Evolutionary conservation across 2,329 filamentous ascomycete genomes (phyloP).

Genomic region (Phoma sp.): DNA sequence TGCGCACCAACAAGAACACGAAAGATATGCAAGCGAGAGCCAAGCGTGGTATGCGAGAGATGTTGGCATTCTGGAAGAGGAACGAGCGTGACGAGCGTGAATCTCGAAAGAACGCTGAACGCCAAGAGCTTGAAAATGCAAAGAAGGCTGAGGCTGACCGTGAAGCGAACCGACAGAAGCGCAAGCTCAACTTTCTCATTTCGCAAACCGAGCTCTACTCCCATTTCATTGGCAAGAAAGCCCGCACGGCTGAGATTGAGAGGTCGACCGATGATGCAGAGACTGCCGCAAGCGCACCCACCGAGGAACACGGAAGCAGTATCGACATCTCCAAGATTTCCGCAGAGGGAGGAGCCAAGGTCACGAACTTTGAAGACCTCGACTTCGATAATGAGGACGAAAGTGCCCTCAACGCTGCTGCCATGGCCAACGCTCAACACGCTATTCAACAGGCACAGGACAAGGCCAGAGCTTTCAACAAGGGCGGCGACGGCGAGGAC

Average conservation of each 20-base stretch:
- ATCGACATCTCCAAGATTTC: conserved; percentile 57
- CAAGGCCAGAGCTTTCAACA: conserved; percentile 92
- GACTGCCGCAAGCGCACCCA: conserved; percentile 53
- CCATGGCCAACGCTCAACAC: conserved; percentile 94
- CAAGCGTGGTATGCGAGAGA: conserved; percentile 98
- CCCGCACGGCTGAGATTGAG: conserved; percentile 96
- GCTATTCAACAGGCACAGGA: conserved; percentile 94
- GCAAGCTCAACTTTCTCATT: conserved; percentile 99
- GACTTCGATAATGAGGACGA: conserved; percentile 97
- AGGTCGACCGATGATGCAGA: conserved; percentile 80
- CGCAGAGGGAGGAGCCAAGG: conserved; percentile 66
- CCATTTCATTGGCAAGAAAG: conserved; percentile 99
- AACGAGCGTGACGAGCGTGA: conserved; percentile 98
- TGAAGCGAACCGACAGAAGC: conserved; percentile 95
- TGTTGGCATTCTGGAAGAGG: conserved; percentile 99
- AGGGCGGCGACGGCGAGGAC: conserved; percentile 59
- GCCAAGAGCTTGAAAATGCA: conserved; percentile 93
- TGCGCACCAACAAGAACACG: conserved; percentile 96
- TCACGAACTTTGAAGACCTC: conserved; percentile 92
- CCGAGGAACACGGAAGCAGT: conserved; percentile 49
- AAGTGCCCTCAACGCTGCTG: conserved; percentile 77
- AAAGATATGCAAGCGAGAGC: conserved; percentile 97
- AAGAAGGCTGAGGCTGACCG: conserved; percentile 97
- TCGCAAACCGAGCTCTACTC: conserved; percentile 98
- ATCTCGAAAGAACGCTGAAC: conserved; percentile 89